Conservation (phyloP, 352 stramenopile species). For the Globisporangium sylvaticum region DNA sequence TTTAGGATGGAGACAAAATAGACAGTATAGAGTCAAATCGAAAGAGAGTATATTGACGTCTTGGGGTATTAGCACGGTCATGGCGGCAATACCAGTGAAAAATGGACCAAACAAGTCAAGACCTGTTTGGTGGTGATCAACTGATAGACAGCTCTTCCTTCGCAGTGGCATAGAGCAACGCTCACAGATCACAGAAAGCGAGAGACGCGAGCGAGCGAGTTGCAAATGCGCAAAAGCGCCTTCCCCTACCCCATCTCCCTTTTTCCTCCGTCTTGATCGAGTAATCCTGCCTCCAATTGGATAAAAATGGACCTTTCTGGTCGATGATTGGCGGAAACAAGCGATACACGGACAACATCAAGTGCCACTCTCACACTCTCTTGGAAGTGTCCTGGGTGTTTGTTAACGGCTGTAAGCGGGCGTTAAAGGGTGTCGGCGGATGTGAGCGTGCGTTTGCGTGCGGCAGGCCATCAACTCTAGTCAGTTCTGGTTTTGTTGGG, state of each 20-base stretch:
- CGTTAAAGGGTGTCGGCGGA: background rate
- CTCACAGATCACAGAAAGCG: background rate
- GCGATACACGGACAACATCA: background rate
- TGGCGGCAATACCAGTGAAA: too few species aligned
- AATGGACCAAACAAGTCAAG: too few species aligned
- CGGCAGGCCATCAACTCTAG: constrained; percentile 20
- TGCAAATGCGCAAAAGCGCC: background rate
- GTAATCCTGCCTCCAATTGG: background rate
- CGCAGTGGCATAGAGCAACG: constrained; percentile 1
- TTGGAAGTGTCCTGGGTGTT: background rate
- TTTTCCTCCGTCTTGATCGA: background rate
- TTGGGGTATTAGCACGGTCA: too few species aligned
- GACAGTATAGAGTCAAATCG: too few species aligned
- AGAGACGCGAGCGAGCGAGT: background rate
- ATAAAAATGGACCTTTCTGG: background rate
- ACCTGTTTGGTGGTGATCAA: background rate
- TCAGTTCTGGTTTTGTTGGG: constrained; percentile 67
- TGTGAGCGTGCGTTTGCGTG: background rate
- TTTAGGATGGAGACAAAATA: too few species aligned
- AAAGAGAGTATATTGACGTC: too few species aligned
- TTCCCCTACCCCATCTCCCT: background rate
- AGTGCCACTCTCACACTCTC: background rate
- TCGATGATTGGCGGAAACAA: background rate
- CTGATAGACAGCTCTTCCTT: background rate
- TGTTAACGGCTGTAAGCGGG: background rate